Base-by-base conservation (phyloP, 495 filamentous ascomycete genomes). In the Pseudotulostoma volvatum region DNA sequence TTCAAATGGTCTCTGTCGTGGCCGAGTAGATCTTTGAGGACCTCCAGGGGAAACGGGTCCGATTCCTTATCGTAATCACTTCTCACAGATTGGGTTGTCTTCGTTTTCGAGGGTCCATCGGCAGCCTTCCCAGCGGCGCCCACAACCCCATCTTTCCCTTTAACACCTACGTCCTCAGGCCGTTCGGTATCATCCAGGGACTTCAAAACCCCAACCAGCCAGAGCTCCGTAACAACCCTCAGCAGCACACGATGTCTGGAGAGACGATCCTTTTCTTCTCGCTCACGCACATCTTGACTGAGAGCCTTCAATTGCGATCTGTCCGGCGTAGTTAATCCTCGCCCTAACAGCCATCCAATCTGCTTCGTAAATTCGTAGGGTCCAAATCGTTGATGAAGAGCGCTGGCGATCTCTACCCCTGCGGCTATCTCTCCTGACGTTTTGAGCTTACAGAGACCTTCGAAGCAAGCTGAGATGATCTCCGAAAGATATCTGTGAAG, bases 401-500 rank as follows among this genome's bases (percentile, higher is more conserved):
- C 86, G 58, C 85, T 88, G 45, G 90, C 76, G 39, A 96, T 78
- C 53, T 96, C 90, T 3, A 94, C 81, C 9, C 84, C 86, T 17
- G 87, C 81, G 31, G 85, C 79, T 44, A 94, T 84, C 49, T 99
- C 90, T 1, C 78, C 81, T 13, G 84, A 77, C 0, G 78, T 79
- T 57, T 94, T 96, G 38, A 95, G 72, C 54, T 77, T 90, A 62
- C 79, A 87, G 1, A 99, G 68, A 17, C 90, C 90, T 57, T 99
- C 90, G 43, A 90, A 93, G 64, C 86, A 93, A 32, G 90, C 90
- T n/a, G 88, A 90, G 48, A 94, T 87, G 42, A 96, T 85, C 61
- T 99, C 90, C 31, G 90, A 93, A 3, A 99, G 76, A 50, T 99
- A 99, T 52, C 93, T 95, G 67, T 90, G 84, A 20, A 99, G 73